Evolutionary conservation across 768 basidiomycete genomes (phyloP).

Genomic region (Russula ochroleuca): DNA sequence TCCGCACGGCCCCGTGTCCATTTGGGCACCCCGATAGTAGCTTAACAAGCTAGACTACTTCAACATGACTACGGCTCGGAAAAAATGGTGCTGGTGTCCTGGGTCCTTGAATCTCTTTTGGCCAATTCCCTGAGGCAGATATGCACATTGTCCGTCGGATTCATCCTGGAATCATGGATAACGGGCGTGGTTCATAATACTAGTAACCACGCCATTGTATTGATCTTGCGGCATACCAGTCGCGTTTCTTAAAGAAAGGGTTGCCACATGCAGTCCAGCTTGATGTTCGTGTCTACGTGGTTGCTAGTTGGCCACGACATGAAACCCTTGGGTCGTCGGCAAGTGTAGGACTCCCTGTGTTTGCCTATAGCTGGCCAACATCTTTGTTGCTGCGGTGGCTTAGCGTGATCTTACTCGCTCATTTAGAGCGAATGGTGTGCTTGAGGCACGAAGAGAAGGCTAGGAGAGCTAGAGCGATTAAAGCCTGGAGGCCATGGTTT

Average conservation of each 20-base stretch:
- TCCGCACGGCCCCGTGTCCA: slow-evolving; percentile 4
- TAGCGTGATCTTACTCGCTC: neutral
- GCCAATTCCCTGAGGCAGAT: neutral
- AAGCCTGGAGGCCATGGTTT: neutral
- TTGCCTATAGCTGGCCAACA: neutral
- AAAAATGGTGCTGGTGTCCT: neutral
- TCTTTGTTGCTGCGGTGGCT: neutral
- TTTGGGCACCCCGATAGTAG: neutral
- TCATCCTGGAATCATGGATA: neutral
- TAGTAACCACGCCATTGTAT: neutral
- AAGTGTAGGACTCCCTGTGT: neutral
- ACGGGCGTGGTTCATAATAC: neutral
- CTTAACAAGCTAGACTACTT: slow-evolving; percentile 4
- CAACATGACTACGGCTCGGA: neutral
- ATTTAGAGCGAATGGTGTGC: neutral
- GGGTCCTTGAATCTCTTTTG: neutral
- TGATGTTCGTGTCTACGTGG: neutral
- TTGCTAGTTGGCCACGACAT: neutral
- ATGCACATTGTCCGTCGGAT: neutral
- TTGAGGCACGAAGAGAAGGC: neutral
- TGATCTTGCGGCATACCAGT: neutral
- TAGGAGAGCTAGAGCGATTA: neutral
- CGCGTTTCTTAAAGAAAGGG: neutral
- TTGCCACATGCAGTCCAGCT: neutral
- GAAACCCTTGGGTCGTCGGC: neutral